Conservation (phyloP, 2,329 filamentous ascomycete genomes). For the Epichloe hybrida region DNA sequence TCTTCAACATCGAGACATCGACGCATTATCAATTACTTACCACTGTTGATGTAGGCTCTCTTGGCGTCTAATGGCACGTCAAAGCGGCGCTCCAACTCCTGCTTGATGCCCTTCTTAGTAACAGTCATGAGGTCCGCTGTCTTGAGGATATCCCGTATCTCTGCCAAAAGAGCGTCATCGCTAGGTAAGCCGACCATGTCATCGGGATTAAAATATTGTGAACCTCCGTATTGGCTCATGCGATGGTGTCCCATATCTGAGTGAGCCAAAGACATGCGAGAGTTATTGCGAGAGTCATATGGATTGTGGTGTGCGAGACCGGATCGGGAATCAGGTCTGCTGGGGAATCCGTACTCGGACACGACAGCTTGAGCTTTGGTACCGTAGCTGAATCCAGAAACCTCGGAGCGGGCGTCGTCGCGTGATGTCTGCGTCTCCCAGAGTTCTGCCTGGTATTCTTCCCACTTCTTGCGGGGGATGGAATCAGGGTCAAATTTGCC, state of each 20-base stretch:
- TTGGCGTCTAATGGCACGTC: conserved; percentile 74
- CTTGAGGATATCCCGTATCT: conserved; percentile 86
- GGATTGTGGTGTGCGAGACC: conserved; percentile 40
- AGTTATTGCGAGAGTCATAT: conserved; percentile 34
- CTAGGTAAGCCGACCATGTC: conserved; percentile 66
- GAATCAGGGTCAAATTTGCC: conserved; percentile 90
- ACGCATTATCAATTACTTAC: conserved; percentile 37
- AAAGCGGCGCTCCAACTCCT: conserved; percentile 82
- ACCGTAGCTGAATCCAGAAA: conserved; percentile 88
- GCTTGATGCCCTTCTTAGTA: conserved; percentile 96
- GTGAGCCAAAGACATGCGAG: conserved; percentile 68
- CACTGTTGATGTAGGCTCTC: conserved; percentile 86
- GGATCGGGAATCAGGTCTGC: conserved; percentile 42
- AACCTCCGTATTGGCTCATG: conserved; percentile 47
- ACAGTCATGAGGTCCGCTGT: conserved; percentile 94
- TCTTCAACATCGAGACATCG: too few species aligned
- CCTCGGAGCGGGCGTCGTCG: conserved; percentile 68
- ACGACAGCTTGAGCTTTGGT: conserved; percentile 59
- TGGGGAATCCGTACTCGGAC: conserved; percentile 58
- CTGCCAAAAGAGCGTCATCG: conserved; percentile 79
- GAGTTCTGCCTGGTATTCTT: conserved; percentile 94
- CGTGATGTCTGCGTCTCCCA: conserved; percentile 89
- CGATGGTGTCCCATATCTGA: conserved; percentile 51
- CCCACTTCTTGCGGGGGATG: conserved; percentile 95
- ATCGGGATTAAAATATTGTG: conserved; percentile 46